Evolutionary conservation across 306 rosid genomes (phyloP), one percentile per base, ranked within the genome.

Genomic region (Amphicarpaea edgeworthii): DNA sequence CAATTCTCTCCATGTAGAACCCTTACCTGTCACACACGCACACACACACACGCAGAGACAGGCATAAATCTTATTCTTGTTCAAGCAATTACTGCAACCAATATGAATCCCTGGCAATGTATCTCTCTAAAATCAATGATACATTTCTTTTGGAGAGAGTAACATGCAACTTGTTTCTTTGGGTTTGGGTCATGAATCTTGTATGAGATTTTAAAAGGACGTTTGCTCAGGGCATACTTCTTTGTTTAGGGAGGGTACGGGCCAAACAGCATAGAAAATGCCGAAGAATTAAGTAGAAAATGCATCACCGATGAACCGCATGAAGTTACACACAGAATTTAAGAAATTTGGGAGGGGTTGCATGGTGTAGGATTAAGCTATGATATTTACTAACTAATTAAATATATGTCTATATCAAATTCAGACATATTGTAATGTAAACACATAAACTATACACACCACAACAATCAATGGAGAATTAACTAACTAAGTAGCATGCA

Each of bases 1-100:
- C 42, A 50, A n/a, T 64, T 71, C 53, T 64, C 49, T 41, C 57
- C 4, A 67, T 5, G 28, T 53, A 74, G 28, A 74, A 62, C 65
- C 11, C 41, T 49, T 58, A 74, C 50, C 59, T 8, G 24, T 41
- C 53, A 42, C 3, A 42, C 3, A 70, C 19, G 58, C 26, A 45
- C 2, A 49, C 28, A 54, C 59, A 65, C n/a, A 32, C 46, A 49
- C 11, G 34, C 54, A 49, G 5, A 61, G 32, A 69, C 45, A 20
- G 45, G 20, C 43, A 67, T 34, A 66, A 80, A 79, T 43, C 28
- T n/a, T 23, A 71, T 53, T 41, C 12, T 42, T 4, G 12, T 26
- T 68, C 30, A 34, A 50, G 49, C 1, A 70, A 11, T 70, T 7
- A 47, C 45, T 37, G 45, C 32, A 28, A 16, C 50, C 23, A 51